These are phyloP conservation scores for Beauveria scarabaeidicola DNA, from an alignment of 2,329 filamentous ascomycete species.

Conservation along the genomic window DNA sequence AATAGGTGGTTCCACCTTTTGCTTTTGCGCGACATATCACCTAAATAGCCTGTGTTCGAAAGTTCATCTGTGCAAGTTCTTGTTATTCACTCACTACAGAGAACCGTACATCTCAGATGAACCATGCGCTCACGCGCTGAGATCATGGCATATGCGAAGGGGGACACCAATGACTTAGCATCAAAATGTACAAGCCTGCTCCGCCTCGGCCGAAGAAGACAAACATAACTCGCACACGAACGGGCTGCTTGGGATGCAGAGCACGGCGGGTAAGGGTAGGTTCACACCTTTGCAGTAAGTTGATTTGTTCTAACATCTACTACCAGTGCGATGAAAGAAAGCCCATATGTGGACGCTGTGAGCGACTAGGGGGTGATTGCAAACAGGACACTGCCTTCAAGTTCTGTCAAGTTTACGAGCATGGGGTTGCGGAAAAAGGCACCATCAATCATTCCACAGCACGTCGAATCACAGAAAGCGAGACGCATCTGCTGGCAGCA, in stretches of 20 bases:
- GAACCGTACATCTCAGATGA: background rate
- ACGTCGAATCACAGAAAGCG: background rate
- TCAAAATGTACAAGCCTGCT: slow-evolving; percentile 17
- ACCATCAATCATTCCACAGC: background rate
- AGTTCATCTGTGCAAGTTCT: no score
- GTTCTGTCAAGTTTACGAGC: background rate
- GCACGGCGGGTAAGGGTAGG: slow-evolving; percentile 16
- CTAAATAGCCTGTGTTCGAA: no score
- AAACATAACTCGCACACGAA: slow-evolving; percentile 15
- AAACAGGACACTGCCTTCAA: background rate
- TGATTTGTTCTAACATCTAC: background rate
- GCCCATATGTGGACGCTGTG: slow-evolving; percentile 8
- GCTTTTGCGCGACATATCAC: no score
- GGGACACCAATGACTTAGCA: no score
- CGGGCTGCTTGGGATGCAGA: slow-evolving; percentile 15
- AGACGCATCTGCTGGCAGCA: background rate
- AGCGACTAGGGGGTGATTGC: slow-evolving; percentile 3
- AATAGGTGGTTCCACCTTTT: no score
- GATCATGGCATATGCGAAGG: background rate
- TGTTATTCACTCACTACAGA: background rate
- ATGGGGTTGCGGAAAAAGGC: background rate
- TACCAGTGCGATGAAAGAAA: slow-evolving; percentile 10
- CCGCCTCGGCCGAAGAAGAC: slow-evolving; percentile 17
- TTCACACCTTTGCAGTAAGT: background rate
- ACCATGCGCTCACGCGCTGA: background rate